phyloP scores from a whole-genome alignment of 2,329 filamentous ascomycete genomes.

The Pezicula neosporulosa region DNA sequence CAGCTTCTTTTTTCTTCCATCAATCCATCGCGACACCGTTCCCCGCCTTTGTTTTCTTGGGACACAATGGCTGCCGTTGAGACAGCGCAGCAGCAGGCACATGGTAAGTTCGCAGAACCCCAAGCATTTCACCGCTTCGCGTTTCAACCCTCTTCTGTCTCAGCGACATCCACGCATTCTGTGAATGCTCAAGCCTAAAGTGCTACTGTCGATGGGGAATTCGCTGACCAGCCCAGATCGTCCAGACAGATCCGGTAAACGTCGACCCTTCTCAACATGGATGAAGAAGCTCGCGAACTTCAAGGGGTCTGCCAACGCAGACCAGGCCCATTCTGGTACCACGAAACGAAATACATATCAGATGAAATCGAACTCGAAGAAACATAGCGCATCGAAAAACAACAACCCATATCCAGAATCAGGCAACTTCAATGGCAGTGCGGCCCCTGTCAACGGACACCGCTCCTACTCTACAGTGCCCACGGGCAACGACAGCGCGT shows the following conservation, averaged over 20 bases:
- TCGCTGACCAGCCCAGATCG: conserved; percentile 52
- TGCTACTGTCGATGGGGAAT: conserved; percentile 3
- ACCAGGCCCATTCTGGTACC: conserved; percentile 35
- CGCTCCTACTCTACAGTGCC: conserved; percentile 54
- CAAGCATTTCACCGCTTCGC: conserved; percentile 1
- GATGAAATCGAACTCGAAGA: conserved; percentile 48
- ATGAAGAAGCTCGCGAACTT: conserved; percentile 91
- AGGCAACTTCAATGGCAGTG: conserved; percentile 47
- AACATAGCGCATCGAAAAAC: conserved; percentile 48
- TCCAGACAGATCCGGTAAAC: conserved; percentile 58
- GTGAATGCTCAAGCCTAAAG: background rate
- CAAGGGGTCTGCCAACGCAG: conserved; percentile 66
- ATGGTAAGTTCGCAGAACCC: conserved; percentile 33
- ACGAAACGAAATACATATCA: conserved; percentile 38
- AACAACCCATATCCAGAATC: conserved; percentile 92
- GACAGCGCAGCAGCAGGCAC: conserved; percentile 35
- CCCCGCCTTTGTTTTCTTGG: background rate
- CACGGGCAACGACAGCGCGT: conserved; percentile 45
- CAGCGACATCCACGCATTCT: too few species aligned
- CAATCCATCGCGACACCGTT: background rate
- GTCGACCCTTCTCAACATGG: conserved; percentile 87
- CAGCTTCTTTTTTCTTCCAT: background rate
- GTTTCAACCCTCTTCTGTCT: background rate
- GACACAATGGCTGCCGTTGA: conserved; percentile 35
- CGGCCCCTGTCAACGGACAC: conserved; percentile 36